These are phyloP conservation scores for Diphasiastrum complanatum DNA, from an alignment of 83 land plant species.

Conservation along the genomic window DNA sequence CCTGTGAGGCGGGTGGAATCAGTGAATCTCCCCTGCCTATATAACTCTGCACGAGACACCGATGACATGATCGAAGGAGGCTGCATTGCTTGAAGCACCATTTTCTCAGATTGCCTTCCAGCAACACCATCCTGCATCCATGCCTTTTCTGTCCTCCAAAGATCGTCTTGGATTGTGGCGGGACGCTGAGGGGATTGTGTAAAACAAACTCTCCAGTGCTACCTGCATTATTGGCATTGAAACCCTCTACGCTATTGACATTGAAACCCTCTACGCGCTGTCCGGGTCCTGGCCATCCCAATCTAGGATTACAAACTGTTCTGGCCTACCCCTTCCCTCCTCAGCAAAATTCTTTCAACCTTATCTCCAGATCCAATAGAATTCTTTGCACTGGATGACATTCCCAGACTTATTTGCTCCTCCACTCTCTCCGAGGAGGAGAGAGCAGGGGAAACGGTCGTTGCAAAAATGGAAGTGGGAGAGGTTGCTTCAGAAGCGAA, in stretches of 20 bases:
- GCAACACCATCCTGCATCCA: slow-evolving; percentile 19
- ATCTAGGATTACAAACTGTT: slow-evolving; percentile 23
- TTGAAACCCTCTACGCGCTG: slow-evolving; percentile 28
- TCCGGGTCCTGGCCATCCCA: slow-evolving; percentile 17
- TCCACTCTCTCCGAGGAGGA: slow-evolving; percentile 7
- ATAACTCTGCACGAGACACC: slow-evolving; percentile 16
- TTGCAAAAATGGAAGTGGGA: slow-evolving; percentile 23
- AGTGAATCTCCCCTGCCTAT: slow-evolving; percentile 17
- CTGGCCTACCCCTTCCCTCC: slow-evolving; percentile 23
- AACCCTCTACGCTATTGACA: too few relatives aligned
- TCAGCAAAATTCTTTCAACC: slow-evolving; percentile 21
- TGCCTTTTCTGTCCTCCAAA: slow-evolving; percentile 15
- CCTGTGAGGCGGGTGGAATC: slow-evolving; percentile 15
- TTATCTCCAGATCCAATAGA: slow-evolving; percentile 9
- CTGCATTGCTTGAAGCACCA: slow-evolving; percentile 15
- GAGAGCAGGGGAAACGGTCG: slow-evolving; percentile 18
- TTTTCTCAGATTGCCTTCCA: slow-evolving; percentile 22
- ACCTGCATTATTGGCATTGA: slow-evolving; percentile 10
- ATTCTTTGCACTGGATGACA: slow-evolving; percentile 20
- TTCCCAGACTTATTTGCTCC: slow-evolving; percentile 6
- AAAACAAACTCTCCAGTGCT: slow-evolving; percentile 6
- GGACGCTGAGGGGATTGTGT: background rate
- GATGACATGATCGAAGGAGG: slow-evolving; percentile 11
- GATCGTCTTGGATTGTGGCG: background rate
- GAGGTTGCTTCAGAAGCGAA: slow-evolving; percentile 23